phyloP scores from a whole-genome alignment of 2,329 filamentous ascomycete species.

The Tolypocladium endophyticum region DNA sequence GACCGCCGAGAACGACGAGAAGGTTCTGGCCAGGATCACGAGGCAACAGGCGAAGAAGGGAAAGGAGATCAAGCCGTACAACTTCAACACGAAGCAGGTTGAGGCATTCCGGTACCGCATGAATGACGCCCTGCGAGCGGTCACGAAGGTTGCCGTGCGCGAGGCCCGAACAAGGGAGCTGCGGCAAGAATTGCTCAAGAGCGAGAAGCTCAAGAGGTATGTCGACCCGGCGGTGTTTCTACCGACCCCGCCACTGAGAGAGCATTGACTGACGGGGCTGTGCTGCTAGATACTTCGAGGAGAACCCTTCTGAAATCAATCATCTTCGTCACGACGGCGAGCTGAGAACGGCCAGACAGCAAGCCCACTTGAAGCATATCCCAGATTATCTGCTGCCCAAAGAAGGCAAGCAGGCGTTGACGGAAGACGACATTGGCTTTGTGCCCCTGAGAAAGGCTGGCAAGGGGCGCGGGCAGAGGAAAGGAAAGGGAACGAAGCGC shows the following conservation, averaged over 20 bases:
- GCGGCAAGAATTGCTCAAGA: slow-evolving; percentile 80
- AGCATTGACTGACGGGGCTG: background rate
- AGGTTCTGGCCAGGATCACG: slow-evolving; percentile 68
- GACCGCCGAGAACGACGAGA: slow-evolving; percentile 73
- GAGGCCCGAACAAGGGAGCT: slow-evolving; percentile 85
- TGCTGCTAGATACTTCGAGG: slow-evolving; percentile 65
- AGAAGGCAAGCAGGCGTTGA: slow-evolving; percentile 60
- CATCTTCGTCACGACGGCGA: slow-evolving; percentile 88
- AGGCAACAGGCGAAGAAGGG: slow-evolving; percentile 69
- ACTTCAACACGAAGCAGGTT: slow-evolving; percentile 89
- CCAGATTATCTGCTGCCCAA: slow-evolving; percentile 85
- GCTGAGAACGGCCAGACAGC: slow-evolving; percentile 69
- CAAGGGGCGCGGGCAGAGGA: slow-evolving; percentile 37
- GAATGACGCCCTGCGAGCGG: slow-evolving; percentile 80
- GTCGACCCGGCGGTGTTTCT: background rate
- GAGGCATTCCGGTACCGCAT: slow-evolving; percentile 93
- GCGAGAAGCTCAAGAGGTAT: slow-evolving; percentile 75
- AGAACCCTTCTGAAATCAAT: slow-evolving; percentile 81
- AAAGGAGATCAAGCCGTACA: slow-evolving; percentile 78
- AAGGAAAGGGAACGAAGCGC: slow-evolving; percentile 20
- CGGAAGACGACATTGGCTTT: slow-evolving; percentile 61
- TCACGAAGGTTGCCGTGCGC: slow-evolving; percentile 81
- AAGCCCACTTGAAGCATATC: slow-evolving; percentile 86
- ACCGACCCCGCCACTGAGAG: background rate
- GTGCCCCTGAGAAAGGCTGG: slow-evolving; percentile 54